Percentiles rank a stretch among this genome's conserved stretches.
Conservation (phyloP, 495 filamentous ascomycete species). For the Trichocladium antarcticum region DNA sequence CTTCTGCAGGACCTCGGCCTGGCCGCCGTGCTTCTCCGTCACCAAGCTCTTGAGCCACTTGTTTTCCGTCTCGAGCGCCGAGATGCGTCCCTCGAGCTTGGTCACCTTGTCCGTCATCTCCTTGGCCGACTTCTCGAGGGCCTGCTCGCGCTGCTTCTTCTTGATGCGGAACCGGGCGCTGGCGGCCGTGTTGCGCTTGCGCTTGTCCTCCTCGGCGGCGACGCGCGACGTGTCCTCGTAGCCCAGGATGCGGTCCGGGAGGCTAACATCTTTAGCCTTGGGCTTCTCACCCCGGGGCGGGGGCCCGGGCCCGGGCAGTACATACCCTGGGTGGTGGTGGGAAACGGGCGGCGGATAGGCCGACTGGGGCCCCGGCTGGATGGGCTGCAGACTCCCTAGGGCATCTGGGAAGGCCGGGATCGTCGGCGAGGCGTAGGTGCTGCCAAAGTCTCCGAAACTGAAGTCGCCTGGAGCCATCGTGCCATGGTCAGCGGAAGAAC, state of each 20-base stretch:
- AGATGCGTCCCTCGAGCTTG: slow-evolving; percentile 67
- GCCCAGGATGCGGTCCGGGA: slow-evolving; percentile 30
- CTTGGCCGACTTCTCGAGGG: slow-evolving; percentile 79
- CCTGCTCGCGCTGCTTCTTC: slow-evolving; percentile 98
- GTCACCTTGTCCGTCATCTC: slow-evolving; percentile 80
- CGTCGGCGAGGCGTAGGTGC: slow-evolving; percentile 38
- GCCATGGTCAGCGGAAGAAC: slow-evolving; percentile 28
- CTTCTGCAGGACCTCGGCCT: slow-evolving; percentile 37
- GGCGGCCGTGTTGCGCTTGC: slow-evolving; percentile 90
- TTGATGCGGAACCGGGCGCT: slow-evolving; percentile 92
- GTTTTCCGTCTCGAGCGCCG: slow-evolving; percentile 88
- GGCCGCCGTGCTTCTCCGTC: slow-evolving; percentile 73
- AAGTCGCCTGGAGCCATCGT: slow-evolving; percentile 43
- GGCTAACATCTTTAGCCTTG: slow-evolving; percentile 35
- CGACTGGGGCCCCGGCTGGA: slow-evolving; percentile 34
- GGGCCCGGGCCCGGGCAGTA: slow-evolving; percentile 22
- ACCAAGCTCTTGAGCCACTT: slow-evolving; percentile 91
- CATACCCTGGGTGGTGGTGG: slow-evolving; percentile 33
- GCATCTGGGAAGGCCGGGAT: slow-evolving; percentile 35
- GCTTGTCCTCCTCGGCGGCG: slow-evolving; percentile 94
- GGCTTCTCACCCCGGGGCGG: slow-evolving; percentile 43
- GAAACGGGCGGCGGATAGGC: slow-evolving; percentile 29
- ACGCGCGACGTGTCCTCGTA: slow-evolving; percentile 61
- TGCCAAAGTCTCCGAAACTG: slow-evolving; percentile 37
- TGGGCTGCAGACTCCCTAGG: slow-evolving; percentile 36